These are phyloP conservation scores for Aphanomyces euteiches DNA, from an alignment of 352 stramenopile genomes.

Conservation along the genomic window DNA sequence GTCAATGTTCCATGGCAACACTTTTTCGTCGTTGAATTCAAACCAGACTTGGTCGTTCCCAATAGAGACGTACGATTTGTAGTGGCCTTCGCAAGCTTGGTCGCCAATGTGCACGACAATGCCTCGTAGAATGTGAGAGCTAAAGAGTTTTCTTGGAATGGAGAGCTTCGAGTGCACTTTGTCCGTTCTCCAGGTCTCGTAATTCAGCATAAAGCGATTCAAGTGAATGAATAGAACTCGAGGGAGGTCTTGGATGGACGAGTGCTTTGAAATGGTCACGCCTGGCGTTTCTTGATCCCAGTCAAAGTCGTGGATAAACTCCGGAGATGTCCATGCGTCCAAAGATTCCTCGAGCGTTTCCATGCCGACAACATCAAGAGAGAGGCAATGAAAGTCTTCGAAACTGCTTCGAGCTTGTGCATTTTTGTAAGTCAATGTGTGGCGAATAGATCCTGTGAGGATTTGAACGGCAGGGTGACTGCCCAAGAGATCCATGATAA, in stretches of 20 bases:
- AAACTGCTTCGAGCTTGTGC: not conserved
- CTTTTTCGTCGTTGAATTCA: conserved; percentile 9
- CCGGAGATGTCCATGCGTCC: not conserved
- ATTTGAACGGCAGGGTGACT: not conserved
- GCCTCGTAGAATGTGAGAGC: not conserved
- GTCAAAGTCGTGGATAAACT: not conserved
- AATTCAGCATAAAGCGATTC: conserved; percentile 16
- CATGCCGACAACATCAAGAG: conserved; percentile 3
- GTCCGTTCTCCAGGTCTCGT: conserved; percentile 5
- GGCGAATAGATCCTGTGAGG: not conserved
- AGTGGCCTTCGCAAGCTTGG: conserved; percentile 5
- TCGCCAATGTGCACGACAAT: conserved; percentile 17
- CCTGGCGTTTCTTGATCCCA: not conserved
- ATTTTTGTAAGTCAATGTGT: not conserved
- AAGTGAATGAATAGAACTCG: not conserved
- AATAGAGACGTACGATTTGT: conserved; percentile 5
- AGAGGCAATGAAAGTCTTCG: conserved; percentile 9
- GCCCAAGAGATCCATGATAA: conserved; percentile 7
- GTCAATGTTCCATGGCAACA: conserved; percentile 9
- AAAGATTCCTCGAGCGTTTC: conserved; percentile 18
- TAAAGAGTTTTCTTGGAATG: not conserved
- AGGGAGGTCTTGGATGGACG: not conserved
- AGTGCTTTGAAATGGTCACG: conserved; percentile 12
- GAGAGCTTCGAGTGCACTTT: not conserved
- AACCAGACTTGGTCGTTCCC: not conserved